Percentiles rank a stretch among this genome's conserved stretches.
Conservation (phyloP, 2,329 filamentous ascomycete species). For the Botrytis medusae region DNA sequence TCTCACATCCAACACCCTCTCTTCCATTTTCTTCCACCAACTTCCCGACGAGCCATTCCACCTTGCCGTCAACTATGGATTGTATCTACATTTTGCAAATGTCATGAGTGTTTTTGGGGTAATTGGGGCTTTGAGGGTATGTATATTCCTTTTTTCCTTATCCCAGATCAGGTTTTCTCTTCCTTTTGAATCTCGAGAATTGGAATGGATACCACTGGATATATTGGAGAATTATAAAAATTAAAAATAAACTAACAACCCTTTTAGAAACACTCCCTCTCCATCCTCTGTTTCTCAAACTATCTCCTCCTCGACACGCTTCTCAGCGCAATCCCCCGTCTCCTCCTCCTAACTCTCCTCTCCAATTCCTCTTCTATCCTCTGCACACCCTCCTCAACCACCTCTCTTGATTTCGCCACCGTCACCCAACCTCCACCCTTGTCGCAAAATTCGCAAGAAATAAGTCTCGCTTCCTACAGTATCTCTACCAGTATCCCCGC, state of each 20-base stretch:
- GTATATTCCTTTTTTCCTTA: conserved; percentile 30
- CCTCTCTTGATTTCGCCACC: conserved; percentile 3
- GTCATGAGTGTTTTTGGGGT: conserved; percentile 44
- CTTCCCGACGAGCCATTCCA: conserved; percentile 40
- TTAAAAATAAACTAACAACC: conserved; percentile 29
- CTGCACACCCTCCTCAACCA: not conserved
- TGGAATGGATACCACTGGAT: not conserved
- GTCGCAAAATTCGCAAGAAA: not conserved
- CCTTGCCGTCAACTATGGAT: conserved; percentile 39
- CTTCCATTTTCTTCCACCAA: conserved; percentile 36
- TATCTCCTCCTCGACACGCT: conserved; percentile 39
- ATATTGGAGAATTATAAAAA: not conserved
- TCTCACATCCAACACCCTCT: conserved; percentile 37
- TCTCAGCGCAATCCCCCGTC: conserved; percentile 36
- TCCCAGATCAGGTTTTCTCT: conserved; percentile 30
- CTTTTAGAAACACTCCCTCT: conserved; percentile 22
- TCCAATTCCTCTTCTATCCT: not conserved
- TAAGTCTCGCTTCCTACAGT: not conserved
- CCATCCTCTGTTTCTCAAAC: conserved; percentile 35
- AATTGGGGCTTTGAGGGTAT: conserved; percentile 46
- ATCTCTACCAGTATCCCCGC: not conserved
- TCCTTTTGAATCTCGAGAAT: not conserved
- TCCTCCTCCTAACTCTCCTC: conserved; percentile 26
- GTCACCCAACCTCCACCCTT: not conserved
- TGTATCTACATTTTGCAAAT: conserved; percentile 45